Base-by-base conservation (phyloP, 257 asterid genomes). In the Cruciata laevipes region DNA sequence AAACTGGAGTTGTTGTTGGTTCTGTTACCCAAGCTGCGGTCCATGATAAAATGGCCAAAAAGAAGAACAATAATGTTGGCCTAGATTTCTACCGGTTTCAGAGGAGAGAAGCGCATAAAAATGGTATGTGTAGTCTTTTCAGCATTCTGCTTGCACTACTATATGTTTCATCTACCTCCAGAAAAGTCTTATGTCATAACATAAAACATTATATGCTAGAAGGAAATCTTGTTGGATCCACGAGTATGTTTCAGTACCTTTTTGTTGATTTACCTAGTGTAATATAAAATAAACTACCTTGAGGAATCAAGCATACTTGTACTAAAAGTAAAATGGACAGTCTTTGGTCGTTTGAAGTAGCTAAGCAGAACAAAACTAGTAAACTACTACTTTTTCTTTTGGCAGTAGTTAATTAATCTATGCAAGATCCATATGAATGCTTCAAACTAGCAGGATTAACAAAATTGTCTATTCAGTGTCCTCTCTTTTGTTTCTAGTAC, bases 1-100 rank as follows among this genome's bases (percentile, higher is more conserved):
- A 88, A 75, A 84, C 84, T 78, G 99, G 99, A 77, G 71, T 81
- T 38, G 84, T 84, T 31, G 97, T 94, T 24, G 97, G 97, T 61
- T 87, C 97, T 78, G 96, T 90, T 70, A 83, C 93, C 66, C 88
- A 84, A 82, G 95, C 97, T 73, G 96, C 96, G 51, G 91, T 84
- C 70, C 69, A 83, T 4, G 95, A 88, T 53, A 86, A 87, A 71
- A 71, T 87, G 85, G 79, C 80, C 40, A 84, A 82, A 40, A 88
- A 82, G 97, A 90, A 90, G 73, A 86, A 70, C 66, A 84, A 85
- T 57, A 88, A 78, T 0, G 87, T 75, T 7, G 96, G 95, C 31
- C 38, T 83, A 56, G 91, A 89, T 79, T 90, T 94, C 85, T 90
- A 94, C 67, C 81, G 94, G 59, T 90, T 90, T 70, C 95, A 90